Base-by-base conservation (phyloP, 768 basidiomycete genomes). In the Agaricus bisporus region DNA sequence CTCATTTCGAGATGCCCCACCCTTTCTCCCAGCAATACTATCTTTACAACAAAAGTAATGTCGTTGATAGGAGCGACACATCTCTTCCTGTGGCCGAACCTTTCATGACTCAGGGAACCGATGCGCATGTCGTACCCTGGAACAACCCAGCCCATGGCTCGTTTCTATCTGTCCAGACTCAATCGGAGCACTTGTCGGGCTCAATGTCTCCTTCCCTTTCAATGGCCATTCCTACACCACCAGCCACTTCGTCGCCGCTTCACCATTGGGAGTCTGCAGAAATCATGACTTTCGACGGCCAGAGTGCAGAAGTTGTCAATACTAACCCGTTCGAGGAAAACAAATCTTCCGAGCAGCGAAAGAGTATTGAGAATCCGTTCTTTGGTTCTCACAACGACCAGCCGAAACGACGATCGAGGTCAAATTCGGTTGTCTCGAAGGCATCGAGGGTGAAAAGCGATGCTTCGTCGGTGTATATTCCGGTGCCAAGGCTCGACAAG, bases 241-340 rank as follows among this genome's bases (percentile, higher is more conserved):
- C 71, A 7, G 78, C 82, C 11, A 80, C 73, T 25, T 60, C 67
- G 3, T 75, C 79, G 1, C 68, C 73, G 14, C 63, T 69, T 2
- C 86, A 88, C 68, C 74, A 65, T 44, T 88, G 86, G 86, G 80
- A 88, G 64, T 82, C 81, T 7, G 85, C 85, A 3, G 81, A 86
- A 60, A 81, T 86, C 17, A 58, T 85, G 48, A 69, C 78, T 51
- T 69, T 68, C 46, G 73, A 76, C 29, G 68, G 64, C 28, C 64
- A 66, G 41, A 48, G 61, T 1, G 64, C 63, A 14, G 67, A 72
- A 55, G 55, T 68, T 28, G 58, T 67, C 42, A 64, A 15, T 12
- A 39, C 2, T 17, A 39, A 72, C 44, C 70, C 74, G 17, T 72
- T 70, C 55, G 62, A 60, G 14, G 67, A 56, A 8, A 52, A 61